Base-by-base conservation (phyloP, 495 filamentous ascomycete species). In the Penicillium canariense region DNA sequence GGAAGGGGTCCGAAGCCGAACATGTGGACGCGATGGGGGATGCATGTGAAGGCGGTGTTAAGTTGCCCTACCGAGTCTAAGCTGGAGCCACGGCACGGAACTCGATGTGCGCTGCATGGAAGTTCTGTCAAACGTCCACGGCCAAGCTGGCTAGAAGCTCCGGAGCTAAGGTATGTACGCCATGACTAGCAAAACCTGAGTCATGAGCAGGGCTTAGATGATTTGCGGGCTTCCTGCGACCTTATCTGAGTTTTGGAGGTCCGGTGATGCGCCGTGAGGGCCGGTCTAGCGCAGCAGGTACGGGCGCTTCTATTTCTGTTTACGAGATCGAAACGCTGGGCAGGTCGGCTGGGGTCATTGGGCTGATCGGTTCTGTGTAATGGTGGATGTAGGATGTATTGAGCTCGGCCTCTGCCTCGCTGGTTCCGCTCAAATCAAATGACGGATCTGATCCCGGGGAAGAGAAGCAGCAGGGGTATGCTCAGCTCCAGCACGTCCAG, bases 221-320 rank as follows among this genome's bases (percentile, higher is more conserved):
- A 40, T 22, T 40, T 22, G 1, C 10, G 38, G 38, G 38, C 38
- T 42, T 18, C 12, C 38, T 11, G 6, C 18, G 38, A 25, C 38
- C 38, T 42, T 42, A 42, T 42, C 38, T n/a, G 38, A 42, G 38
- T 42, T 42, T 42, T 18, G 18, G 38, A 42, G 38, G 38, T 42
- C 38, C 18, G 36, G 45, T 48, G 45, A 48, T 48, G 30, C 26
- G 15, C 46, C 30, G 17, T 48, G 38, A 25, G 20, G 20, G 38
- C 38, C 25, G 38, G 14, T 42, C 38, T 25, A 48, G 30, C 23
- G 46, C 20, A 35, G 46, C 46, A 35, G 46, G 46, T 48, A 48
- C 46, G 28, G 23, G 9, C 42, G 40, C 31, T 12, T 46, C 20
- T 28, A 34, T 4, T 38, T 27, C 8, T n/a, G n/a, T 25, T 23